phyloP scores from a whole-genome alignment of 345 rosid species.

The Brassica nigra region DNA sequence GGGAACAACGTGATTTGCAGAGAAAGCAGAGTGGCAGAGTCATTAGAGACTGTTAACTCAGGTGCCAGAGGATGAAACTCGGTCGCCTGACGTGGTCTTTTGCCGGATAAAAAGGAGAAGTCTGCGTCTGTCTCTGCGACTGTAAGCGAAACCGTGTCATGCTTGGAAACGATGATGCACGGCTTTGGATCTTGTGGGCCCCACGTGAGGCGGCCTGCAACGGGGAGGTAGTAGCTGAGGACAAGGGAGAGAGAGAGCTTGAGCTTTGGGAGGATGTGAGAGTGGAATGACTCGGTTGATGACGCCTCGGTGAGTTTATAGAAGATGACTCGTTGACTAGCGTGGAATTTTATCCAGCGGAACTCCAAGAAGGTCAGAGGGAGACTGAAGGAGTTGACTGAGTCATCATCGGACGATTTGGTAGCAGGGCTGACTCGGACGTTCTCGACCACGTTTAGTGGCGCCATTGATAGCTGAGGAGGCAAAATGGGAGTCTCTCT shows the following conservation, averaged over 20 bases:
- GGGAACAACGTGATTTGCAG: constrained; percentile 38
- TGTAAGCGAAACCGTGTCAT: constrained; percentile 35
- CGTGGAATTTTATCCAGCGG: constrained; percentile 23
- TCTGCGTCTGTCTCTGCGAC: constrained; percentile 34
- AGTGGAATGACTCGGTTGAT: constrained; percentile 17
- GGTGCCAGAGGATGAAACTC: constrained; percentile 26
- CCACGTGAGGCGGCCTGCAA: constrained; percentile 41
- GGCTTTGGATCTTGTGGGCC: constrained; percentile 18
- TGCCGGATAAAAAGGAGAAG: constrained; percentile 27
- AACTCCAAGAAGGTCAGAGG: constrained; percentile 39
- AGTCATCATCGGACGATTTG: background rate
- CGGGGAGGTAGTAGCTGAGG: constrained; percentile 42
- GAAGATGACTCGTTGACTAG: constrained; percentile 35
- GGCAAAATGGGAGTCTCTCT: background rate
- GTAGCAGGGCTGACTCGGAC: constrained; percentile 21
- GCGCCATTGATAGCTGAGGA: background rate
- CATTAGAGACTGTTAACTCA: constrained; percentile 3
- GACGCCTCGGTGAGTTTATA: constrained; percentile 29
- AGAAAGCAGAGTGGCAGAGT: background rate
- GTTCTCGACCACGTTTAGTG: background rate
- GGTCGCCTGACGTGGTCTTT: background rate
- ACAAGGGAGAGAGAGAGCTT: constrained; percentile 39
- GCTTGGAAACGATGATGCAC: constrained; percentile 14
- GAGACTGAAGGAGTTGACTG: constrained; percentile 19
- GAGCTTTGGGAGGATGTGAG: constrained; percentile 41